Base-by-base conservation (phyloP, 2,329 filamentous ascomycete genomes). In the Calonectria henricotiae region DNA sequence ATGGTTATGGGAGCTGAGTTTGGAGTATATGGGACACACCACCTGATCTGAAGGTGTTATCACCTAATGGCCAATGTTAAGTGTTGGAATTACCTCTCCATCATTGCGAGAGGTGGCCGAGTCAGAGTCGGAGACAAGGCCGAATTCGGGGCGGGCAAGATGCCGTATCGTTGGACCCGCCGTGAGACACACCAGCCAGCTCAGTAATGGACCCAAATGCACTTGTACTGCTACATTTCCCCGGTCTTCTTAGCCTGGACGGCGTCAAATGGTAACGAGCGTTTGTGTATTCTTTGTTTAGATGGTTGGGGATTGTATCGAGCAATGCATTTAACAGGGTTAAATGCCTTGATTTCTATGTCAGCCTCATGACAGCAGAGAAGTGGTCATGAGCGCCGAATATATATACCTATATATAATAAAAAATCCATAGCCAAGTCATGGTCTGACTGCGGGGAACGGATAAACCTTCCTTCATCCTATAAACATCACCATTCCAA, bases 101-200 rank as follows among this genome's bases (percentile, higher is more conserved):
- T 35, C 47, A 30, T 46, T 30, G 32, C 54, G 39, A 58, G 44
- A 43, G 43, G 44, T 62, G 43, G 23, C 23, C 39, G 43, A 63
- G 49, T 20, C 62, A 60, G 32, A n/a, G 20, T 69, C 67, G 67
- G 67, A 62, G 67, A 69, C 46, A 54, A 69, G 43, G 62, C 67
- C 67, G 67, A 62, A 39, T 49, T 39, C 25, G 43, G 27, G 7
- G 62, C 67, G 67, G 67, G 49, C 67, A 61, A 44, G 67, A 65
- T 44, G 54, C 67, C 55, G 62, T 39, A 20, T 44, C 25, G 62
- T 65, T 64, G 54, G 37, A 49, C 62, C 67, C 51, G 61, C 62
- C 51, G 62, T 20, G n/a, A 51, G 47, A 46, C 32, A 61, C 46
- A 30, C 27, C 60, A 27, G 51, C 61, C 43, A 68, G 67, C n/a